These are phyloP conservation scores for Pseudogymnoascus sp. DNA, from an alignment of 2,329 filamentous ascomycete species.

Conservation along the genomic window DNA sequence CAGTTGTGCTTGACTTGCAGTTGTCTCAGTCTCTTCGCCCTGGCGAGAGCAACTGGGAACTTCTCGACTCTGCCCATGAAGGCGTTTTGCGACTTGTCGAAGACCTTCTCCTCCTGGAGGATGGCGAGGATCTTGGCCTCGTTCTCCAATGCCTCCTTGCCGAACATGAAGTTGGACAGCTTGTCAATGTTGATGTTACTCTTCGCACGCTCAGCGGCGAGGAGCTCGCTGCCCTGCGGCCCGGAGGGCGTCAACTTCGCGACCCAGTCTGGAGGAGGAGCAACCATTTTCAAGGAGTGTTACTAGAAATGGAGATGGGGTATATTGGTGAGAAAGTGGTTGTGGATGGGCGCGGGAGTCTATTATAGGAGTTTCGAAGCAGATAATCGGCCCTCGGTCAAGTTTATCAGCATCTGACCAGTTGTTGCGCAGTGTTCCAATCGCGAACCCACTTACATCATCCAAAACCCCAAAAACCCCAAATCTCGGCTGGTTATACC, in stretches of 20 bases:
- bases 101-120: constrained; percentile 60
- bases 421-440: neutral
- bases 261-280: constrained; percentile 48
- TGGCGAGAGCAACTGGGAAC: constrained; percentile 60
- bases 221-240: constrained; percentile 61
- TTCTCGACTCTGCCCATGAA: constrained; percentile 62
- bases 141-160: constrained; percentile 53
- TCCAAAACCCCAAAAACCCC: constrained; percentile 6
- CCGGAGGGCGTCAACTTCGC: constrained; percentile 57
- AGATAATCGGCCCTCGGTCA: constrained; percentile 6
- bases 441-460: constrained; percentile 3
- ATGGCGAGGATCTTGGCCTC: constrained; percentile 54
- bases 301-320: constrained; percentile 3
- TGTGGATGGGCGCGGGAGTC: neutral
- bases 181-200: constrained; percentile 61
- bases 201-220: constrained; percentile 58
- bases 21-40: constrained; percentile 62
- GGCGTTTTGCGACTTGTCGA: constrained; percentile 73
- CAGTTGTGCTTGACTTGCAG: constrained; percentile 60
- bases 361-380: neutral
- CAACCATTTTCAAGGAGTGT: neutral
- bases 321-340: neutral
- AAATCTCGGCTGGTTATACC: constrained; percentile 4
- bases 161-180: constrained; percentile 62
- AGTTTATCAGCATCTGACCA: constrained; percentile 6